Evolutionary conservation across 2,329 filamentous ascomycete genomes (phyloP), one percentile per base, ranked within the genome.

Genomic region (Harringtonia aguacate): DNA sequence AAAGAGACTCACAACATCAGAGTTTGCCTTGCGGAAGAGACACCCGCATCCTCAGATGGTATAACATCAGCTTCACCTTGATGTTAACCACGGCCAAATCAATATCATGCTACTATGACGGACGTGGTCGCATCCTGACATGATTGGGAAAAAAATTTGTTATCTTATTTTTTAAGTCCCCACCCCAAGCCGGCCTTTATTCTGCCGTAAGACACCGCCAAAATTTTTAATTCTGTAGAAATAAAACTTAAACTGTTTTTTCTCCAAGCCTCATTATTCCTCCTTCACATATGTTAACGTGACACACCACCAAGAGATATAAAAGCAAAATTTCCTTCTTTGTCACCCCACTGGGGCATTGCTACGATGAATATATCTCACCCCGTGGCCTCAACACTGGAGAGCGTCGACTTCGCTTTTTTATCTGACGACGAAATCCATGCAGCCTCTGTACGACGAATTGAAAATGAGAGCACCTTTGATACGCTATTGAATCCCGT

Each of bases 391-490:
- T 94, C 88, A 57, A 73, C 81, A 59, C 84, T 98, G 57, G 77
- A 83, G 61, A 83, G 82, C 60, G 86, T 98, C 58, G 86, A 94
- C 61, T 98, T 98, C 63, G 81, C 79, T 37, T 86, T 94, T 58
- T 78, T 97, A 53, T 79, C 84, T 18, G 73, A 81, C 41, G 72
- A 82, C 48, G 90, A 98, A 63, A 88, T 98, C 60, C 81, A 81
- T 60, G 76, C 81, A 48, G 79, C 97, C 55, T 98, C 92, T 9
- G 92, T 95, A 53, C 92, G 92, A 70, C 80, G 81, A 64, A 94
- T 98, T 55, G 84, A 94, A 58, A 94, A 94, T 67, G 83, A 88
- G 41, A 86, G 77, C 53, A 95, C 92, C n/a, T 92, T 97, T 62
- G 92, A 97, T 65, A 87, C 79, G 46, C 77, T 95, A 45, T 74